phyloP scores from a whole-genome alignment of 1,139 yeast genomes.

The Hemisphaericaspora lyxosophila region DNA sequence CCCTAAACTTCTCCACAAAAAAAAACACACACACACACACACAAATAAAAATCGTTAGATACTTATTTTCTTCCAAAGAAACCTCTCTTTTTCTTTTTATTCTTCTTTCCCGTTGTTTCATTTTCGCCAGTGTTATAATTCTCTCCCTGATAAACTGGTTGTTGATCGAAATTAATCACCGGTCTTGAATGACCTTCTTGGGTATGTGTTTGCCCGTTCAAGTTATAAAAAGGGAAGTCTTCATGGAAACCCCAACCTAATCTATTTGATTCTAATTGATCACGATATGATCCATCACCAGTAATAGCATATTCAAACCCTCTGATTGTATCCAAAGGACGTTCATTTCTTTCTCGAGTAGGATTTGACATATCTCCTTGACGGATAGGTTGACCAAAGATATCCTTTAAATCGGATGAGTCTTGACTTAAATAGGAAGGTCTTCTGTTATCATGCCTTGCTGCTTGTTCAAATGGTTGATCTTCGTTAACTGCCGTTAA shows the following conservation, averaged over 20 bases:
- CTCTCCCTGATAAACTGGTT: slow-evolving; percentile 65
- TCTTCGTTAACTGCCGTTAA: slow-evolving; percentile 89
- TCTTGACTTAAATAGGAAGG: slow-evolving; percentile 40
- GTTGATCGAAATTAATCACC: slow-evolving; percentile 47
- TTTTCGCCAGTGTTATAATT: slow-evolving; percentile 45
- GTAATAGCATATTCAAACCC: slow-evolving; percentile 90
- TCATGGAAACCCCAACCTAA: slow-evolving; percentile 75
- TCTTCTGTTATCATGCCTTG: slow-evolving; percentile 36
- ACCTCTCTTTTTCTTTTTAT: slow-evolving; percentile 55
- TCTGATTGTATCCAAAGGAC: slow-evolving; percentile 93
- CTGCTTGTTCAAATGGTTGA: slow-evolving; percentile 89
- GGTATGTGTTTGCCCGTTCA: slow-evolving; percentile 16
- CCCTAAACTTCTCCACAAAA: no score
- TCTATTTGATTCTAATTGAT: slow-evolving; percentile 73
- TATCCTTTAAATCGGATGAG: slow-evolving; percentile 61
- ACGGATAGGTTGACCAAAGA: slow-evolving; percentile 75
- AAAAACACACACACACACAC: no score
- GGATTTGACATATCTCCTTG: slow-evolving; percentile 90
- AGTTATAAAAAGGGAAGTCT: slow-evolving; percentile 42
- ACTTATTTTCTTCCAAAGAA: slow-evolving; percentile 63
- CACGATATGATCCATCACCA: slow-evolving; percentile 75
- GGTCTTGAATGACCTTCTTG: slow-evolving; percentile 25
- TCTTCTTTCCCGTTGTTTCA: slow-evolving; percentile 36
- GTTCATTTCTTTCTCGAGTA: slow-evolving; percentile 84
- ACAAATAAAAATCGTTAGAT: no score